These are phyloP conservation scores for Rhodotorula mucilaginosa DNA, from an alignment of 1,284 basidiomycete species.

Conservation along the genomic window DNA sequence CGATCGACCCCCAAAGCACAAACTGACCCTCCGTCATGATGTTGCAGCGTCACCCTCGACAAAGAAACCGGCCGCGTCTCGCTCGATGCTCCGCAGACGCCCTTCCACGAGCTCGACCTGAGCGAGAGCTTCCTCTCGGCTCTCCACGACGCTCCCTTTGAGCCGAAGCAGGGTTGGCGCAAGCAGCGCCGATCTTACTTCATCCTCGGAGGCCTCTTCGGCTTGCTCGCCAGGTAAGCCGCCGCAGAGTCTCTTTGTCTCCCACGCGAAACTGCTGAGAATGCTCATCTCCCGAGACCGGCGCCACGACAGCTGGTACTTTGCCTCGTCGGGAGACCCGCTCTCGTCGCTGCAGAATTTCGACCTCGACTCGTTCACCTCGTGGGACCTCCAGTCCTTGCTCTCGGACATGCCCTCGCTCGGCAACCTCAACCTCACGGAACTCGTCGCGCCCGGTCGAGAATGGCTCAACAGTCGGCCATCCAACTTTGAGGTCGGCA, in stretches of 20 bases:
- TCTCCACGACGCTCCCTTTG: conserved; percentile 27
- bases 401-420: conserved; percentile 32
- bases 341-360: conserved; percentile 26
- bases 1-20: neutral
- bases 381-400: conserved; percentile 35
- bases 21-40: neutral
- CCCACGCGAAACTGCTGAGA: neutral
- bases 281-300: neutral
- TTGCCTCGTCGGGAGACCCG: conserved; percentile 35
- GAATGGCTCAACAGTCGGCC: conserved; percentile 32
- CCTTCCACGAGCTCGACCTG: conserved; percentile 39
- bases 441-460: conserved; percentile 27
- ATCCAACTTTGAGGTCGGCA: conserved; percentile 71
- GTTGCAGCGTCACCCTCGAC: conserved; percentile 20
- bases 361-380: conserved; percentile 25
- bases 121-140: conserved; percentile 33
- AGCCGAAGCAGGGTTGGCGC: conserved; percentile 28
- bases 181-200: conserved; percentile 20
- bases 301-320: conserved; percentile 24
- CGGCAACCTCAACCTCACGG: conserved; percentile 26
- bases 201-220: conserved; percentile 29
- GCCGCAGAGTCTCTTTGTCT: neutral
- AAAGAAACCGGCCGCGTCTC: conserved; percentile 24
- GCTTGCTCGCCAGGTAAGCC: conserved; percentile 12
- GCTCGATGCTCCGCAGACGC: conserved; percentile 28